Evolutionary conservation across 805 yeast species (phyloP), one percentile per base, ranked within the genome.

Genomic region (Candida corydali): DNA sequence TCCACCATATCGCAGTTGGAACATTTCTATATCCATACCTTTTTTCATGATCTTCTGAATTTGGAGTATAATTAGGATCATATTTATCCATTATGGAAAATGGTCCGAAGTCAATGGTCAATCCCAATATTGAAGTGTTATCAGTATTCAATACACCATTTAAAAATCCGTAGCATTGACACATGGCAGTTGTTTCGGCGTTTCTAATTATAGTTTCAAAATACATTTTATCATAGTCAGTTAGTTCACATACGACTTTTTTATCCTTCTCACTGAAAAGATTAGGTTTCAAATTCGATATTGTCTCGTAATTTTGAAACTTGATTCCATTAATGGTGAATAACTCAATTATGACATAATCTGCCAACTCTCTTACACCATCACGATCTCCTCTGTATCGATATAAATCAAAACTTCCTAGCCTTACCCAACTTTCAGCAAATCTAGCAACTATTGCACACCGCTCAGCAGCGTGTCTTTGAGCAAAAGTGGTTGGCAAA

Each of bases 91-190:
- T 74, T 42, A 88, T 83, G 14, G 94, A 85, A 62, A 86, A 93
- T 1, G 98, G 98, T 3, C 98, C 98, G 58, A 82, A 93, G 59
- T 91, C 98, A 59, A 93, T 75, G 0, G 95, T 76, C 8, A 88
- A 64, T 0, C 98, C 98, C 29, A 82, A 52, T n/a, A 91, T 70
- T 0, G 96, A 86, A 1, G 96, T 86, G 54, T 91, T 91, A 54
- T 91, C 98, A 0, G 98, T 89, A 56, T 91, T 91, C 38, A 93
- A 65, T 4, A 93, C 98, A 10, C 98, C 98, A 52, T 91, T 93
- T 47, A 89, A 58, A 51, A 91, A 89, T 3, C 97, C 98, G 59
- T 88, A 91, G 0, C 83, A 74, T 54, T 91, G 97, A 86, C 95
- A 86, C 45, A 74, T 68, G 2, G 95, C 96, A 2, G 85, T 81